Evolutionary conservation across 345 rosid species (phyloP).

Genomic region (Isatis tinctoria): DNA sequence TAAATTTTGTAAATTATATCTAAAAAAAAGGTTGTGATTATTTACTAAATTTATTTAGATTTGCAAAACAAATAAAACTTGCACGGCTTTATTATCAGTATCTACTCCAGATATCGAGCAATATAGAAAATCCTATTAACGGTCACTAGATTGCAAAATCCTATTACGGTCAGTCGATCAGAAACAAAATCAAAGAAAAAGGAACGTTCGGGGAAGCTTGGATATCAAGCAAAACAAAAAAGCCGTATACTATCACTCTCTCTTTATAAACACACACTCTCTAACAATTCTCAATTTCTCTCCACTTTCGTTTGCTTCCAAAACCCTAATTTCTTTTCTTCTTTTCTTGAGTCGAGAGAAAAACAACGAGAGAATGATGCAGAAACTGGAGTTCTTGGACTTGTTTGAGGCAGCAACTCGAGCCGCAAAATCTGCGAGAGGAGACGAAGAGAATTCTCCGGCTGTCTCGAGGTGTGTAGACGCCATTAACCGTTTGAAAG

Average conservation of each 20-base stretch:
- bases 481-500: background rate
- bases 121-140: too few species aligned
- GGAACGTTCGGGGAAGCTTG: background rate
- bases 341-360: background rate
- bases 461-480: background rate
- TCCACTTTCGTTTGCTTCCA: background rate
- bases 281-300: background rate
- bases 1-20: too few species aligned
- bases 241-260: background rate
- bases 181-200: background rate
- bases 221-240: background rate
- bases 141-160: too few species aligned
- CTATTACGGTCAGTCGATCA: background rate
- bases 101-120: too few species aligned
- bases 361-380: background rate
- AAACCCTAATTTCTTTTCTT: background rate
- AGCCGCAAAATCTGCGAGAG: constrained; percentile 1
- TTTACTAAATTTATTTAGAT: too few species aligned
- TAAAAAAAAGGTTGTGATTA: too few species aligned
- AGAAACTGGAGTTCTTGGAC: background rate
- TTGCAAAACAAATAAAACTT: too few species aligned
- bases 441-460: background rate
- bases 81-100: too few species aligned
- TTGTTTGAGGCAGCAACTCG: background rate
- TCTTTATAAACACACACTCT: background rate